A percentile compares a stretch with the other conserved stretches of the same genome.
Evolutionary conservation across 768 basidiomycete genomes (phyloP).

Genomic region (Suillus clintonianus): DNA sequence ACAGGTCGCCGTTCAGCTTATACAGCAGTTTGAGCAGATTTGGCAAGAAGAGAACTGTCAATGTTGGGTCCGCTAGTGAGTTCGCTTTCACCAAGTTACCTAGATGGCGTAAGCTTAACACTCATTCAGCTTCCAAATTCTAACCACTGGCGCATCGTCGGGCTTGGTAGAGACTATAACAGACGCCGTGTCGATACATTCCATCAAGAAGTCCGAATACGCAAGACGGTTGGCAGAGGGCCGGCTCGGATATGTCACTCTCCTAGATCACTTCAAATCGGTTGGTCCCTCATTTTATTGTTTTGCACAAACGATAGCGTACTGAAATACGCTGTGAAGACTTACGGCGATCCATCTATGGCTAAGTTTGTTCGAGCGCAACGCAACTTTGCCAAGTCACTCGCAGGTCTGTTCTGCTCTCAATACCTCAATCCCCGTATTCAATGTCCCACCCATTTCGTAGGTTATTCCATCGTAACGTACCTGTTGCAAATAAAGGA

Average conservation of each 20-base stretch:
- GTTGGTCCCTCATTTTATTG: conserved; percentile 37
- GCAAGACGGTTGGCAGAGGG: conserved; percentile 83
- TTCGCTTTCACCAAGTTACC: neutral
- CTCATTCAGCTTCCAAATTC: conserved; percentile 79
- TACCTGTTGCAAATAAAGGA: conserved; percentile 98
- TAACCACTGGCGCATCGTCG: conserved; percentile 91
- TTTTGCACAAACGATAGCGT: too few relatives aligned
- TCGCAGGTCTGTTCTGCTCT: conserved; percentile 59
- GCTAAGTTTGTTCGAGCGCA: conserved; percentile 90
- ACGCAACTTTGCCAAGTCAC: conserved; percentile 89
- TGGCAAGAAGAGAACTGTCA: conserved; percentile 93
- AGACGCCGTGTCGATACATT: conserved; percentile 97
- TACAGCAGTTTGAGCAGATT: conserved; percentile 89
- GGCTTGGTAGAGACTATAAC: conserved; percentile 98
- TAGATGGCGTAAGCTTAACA: conserved; percentile 1
- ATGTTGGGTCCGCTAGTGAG: conserved; percentile 93
- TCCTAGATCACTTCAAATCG: conserved; percentile 89
- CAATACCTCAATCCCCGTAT: neutral
- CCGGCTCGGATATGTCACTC: conserved; percentile 80
- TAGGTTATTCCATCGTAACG: conserved; percentile 94
- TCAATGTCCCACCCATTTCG: neutral
- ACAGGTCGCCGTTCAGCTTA: conserved; percentile 94
- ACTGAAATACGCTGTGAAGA: conserved; percentile 42
- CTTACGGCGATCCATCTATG: conserved; percentile 87
- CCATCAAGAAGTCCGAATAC: conserved; percentile 99